phyloP scores from a whole-genome alignment of 192 early-diverging fungal species.

The Entomortierella chlamydospora region DNA sequence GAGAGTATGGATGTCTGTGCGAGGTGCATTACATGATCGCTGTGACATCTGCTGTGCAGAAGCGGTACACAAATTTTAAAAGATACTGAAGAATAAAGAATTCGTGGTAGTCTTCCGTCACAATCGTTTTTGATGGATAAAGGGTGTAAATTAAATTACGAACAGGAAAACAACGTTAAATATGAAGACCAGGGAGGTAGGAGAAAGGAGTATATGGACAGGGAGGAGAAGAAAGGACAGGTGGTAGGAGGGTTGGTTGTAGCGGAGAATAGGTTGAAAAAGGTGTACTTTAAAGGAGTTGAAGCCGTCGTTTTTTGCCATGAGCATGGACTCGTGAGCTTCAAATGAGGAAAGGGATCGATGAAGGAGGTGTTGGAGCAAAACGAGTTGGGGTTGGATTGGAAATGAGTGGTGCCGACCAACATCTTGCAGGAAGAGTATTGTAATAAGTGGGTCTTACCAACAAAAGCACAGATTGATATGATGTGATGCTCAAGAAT shows the following conservation, averaged over 20 bases:
- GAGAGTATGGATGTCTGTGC: not conserved
- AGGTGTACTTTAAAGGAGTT: not conserved
- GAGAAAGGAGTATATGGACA: conserved; percentile 8
- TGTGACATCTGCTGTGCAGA: not conserved
- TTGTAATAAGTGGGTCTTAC: not conserved
- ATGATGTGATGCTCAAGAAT: no score
- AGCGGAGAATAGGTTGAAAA: not conserved
- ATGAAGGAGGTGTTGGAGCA: not conserved
- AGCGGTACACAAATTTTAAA: not conserved
- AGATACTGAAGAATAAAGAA: not conserved
- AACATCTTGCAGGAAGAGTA: no score
- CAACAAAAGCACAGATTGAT: not conserved
- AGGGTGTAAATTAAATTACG: conserved; percentile 26
- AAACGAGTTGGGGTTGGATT: conserved; percentile 11
- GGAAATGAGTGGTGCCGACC: not conserved
- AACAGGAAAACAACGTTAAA: conserved; percentile 18
- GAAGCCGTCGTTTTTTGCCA: not conserved
- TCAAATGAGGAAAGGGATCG: not conserved
- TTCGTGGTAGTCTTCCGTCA: not conserved
- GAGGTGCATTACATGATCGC: conserved; percentile 1
- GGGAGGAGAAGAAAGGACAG: not conserved
- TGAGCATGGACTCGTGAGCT: not conserved
- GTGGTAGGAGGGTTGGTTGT: not conserved
- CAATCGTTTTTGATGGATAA: not conserved
- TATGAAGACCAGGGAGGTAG: conserved; percentile 9